Percentiles rank a stretch among this genome's conserved stretches.
phyloP scores from a whole-genome alignment of 139 green algal species.

The Closterium sp. region DNA sequence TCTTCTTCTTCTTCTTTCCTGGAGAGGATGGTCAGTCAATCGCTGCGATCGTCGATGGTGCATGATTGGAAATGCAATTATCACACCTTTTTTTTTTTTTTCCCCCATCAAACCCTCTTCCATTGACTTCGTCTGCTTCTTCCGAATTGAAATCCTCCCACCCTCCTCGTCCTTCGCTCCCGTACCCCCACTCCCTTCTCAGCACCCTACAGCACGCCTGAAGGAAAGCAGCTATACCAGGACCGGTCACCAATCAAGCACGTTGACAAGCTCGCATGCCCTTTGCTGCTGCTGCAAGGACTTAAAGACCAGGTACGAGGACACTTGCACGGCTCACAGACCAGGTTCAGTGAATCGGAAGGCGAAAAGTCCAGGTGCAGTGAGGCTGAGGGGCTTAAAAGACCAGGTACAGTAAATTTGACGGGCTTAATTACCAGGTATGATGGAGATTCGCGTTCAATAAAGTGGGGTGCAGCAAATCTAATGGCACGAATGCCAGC shows the following conservation, averaged over 20 bases:
- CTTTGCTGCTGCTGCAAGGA: constrained; percentile 76
- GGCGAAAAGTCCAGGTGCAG: too few species aligned
- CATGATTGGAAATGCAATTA: too few species aligned
- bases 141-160: too few species aligned
- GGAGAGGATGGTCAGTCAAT: too few species aligned
- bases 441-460: too few species aligned
- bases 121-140: too few species aligned
- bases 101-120: not conserved
- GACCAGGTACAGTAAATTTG: not conserved
- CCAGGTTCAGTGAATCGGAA: too few species aligned
- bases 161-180: not conserved
- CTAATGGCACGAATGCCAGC: too few species aligned
- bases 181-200: not conserved
- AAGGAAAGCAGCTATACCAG: constrained; percentile 58
- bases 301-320: constrained; percentile 64
- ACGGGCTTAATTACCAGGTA: too few species aligned
- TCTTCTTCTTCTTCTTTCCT: too few species aligned
- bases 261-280: constrained; percentile 60
- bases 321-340: not conserved
- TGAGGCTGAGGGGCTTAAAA: not conserved
- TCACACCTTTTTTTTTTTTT: not conserved
- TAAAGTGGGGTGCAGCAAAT: too few species aligned
- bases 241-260: constrained; percentile 68
- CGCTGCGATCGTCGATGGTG: too few species aligned
- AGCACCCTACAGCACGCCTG: not conserved